A percentile compares a stretch with the other conserved stretches of the same genome.
phyloP scores from a whole-genome alignment of 2,329 filamentous ascomycete genomes.

The Dichotomopilus funicola region DNA sequence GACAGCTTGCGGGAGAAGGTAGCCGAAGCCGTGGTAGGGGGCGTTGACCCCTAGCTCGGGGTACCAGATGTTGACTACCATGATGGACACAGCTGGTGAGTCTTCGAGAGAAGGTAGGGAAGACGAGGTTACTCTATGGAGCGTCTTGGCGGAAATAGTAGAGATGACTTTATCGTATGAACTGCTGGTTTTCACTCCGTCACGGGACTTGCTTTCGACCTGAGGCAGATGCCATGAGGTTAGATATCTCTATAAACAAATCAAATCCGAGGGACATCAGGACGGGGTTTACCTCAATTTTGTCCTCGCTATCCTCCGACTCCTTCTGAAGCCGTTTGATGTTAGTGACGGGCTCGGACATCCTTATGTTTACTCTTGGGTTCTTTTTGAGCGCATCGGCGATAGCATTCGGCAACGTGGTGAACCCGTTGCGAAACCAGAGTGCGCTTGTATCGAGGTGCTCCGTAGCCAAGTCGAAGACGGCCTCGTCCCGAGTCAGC shows the following conservation, averaged over 20 bases:
- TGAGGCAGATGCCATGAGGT: too few species aligned
- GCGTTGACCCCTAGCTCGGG: slow-evolving; percentile 53
- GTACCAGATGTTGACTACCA: slow-evolving; percentile 90
- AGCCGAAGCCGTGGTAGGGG: slow-evolving; percentile 72
- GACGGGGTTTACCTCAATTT: slow-evolving; percentile 37
- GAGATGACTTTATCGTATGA: slow-evolving; percentile 56
- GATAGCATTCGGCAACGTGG: slow-evolving; percentile 52
- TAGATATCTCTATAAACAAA: too few species aligned
- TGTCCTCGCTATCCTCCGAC: slow-evolving; percentile 16
- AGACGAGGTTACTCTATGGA: slow-evolving; percentile 33
- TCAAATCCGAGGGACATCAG: too few species aligned
- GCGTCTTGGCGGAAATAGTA: slow-evolving; percentile 48
- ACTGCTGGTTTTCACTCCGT: slow-evolving; percentile 12
- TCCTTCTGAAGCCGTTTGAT: too few species aligned
- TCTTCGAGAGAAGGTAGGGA: slow-evolving; percentile 44
- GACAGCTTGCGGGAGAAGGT: slow-evolving; percentile 70
- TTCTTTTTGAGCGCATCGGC: slow-evolving; percentile 42
- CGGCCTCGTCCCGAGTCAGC: slow-evolving; percentile 1
- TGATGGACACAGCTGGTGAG: slow-evolving; percentile 68
- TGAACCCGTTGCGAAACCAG: slow-evolving; percentile 54
- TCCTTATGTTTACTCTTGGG: slow-evolving; percentile 55
- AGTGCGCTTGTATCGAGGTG: slow-evolving; percentile 20
- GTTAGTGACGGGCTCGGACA: slow-evolving; percentile 39
- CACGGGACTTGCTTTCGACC: background rate
- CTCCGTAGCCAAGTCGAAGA: slow-evolving; percentile 6